A percentile compares a stretch with the other conserved stretches of the same genome.
Conservation (phyloP, 2,329 filamentous ascomycete genomes). For the Aspergillus piperis region DNA sequence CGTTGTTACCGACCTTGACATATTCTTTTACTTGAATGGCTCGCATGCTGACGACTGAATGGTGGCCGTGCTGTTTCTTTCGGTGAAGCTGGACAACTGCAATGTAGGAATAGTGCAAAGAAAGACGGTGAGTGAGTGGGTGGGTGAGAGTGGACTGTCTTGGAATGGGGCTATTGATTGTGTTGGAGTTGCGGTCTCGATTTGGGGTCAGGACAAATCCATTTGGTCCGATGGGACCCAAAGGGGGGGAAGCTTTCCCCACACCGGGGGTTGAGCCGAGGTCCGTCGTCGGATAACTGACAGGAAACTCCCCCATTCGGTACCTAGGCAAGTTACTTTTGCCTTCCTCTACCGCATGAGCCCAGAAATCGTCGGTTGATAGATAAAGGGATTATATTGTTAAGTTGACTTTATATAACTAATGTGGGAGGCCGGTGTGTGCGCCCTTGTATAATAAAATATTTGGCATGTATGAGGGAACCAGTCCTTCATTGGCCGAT, state of each 20-base stretch:
- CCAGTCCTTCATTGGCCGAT: neutral
- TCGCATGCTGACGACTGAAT: constrained; percentile 59
- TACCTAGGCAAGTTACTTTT: neutral
- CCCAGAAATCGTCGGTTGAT: neutral
- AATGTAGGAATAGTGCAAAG: neutral
- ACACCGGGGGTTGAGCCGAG: constrained; percentile 16
- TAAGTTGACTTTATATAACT: neutral
- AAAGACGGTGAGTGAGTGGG: no score
- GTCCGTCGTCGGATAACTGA: constrained; percentile 19
- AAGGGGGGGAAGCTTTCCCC: constrained; percentile 6
- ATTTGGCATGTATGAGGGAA: neutral
- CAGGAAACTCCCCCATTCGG: neutral
- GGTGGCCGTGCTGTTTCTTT: neutral
- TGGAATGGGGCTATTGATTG: no score
- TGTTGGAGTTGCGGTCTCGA: no score
- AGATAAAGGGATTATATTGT: neutral
- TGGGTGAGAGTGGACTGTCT: no score
- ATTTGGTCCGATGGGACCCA: neutral
- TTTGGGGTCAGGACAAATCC: no score
- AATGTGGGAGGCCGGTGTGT: neutral
- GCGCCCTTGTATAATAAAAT: neutral
- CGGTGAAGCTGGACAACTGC: neutral
- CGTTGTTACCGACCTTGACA: constrained; percentile 61
- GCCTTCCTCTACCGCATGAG: neutral
- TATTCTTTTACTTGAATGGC: constrained; percentile 74